Evolutionary conservation across 2,329 filamentous ascomycete species (phyloP), one percentile per base, ranked within the genome.

Genomic region (Talaromyces rugulosus): DNA sequence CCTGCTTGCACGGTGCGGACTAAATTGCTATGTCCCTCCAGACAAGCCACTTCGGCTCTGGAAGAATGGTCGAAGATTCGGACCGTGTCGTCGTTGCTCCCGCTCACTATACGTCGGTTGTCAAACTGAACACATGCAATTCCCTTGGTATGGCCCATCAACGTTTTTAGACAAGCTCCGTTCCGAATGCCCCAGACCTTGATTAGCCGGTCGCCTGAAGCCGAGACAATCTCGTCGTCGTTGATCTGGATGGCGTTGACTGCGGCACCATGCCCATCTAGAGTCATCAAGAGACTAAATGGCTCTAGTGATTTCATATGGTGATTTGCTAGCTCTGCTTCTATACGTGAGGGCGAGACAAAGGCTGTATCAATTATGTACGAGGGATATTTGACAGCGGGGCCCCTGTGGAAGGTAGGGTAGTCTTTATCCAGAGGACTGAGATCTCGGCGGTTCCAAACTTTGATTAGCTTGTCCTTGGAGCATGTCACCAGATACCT

Each of bases 71-170:
- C 95, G 73, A 96, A 99, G 23, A 99, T 95, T 67, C 95, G 92
- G 34, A 99, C 92, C 47, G 95, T 93, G 72, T 96, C 92, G 74
- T 99, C 95, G 68, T 93, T 97, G 75, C 93, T 97, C 2, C 95
- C 95, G 69, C 92, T 97, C 58, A 99, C 92, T 65, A 99, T 96
- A 23, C 95, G 87, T 57, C 91, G 87, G 30, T 92, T 92, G 72
- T 99, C 95, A 71, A 95, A 98, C 75, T 99, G 94, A 16, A 99
- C 93, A 74, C 95, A 99, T 2, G 95, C 95, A 69, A 99, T 98
- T 34, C 95, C 95, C 74, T 99, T 99, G 65, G 86, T 87, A 70
- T 99, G 95, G 1, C 94, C 95, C 44, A 90, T 82, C 36, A 96
- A 87, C 0, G 91, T 96, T 69, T 90, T 87, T 52, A 85, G 83